Base-by-base conservation (phyloP, 2,329 filamentous ascomycete species). In the Trichoderma cornu-damae region DNA sequence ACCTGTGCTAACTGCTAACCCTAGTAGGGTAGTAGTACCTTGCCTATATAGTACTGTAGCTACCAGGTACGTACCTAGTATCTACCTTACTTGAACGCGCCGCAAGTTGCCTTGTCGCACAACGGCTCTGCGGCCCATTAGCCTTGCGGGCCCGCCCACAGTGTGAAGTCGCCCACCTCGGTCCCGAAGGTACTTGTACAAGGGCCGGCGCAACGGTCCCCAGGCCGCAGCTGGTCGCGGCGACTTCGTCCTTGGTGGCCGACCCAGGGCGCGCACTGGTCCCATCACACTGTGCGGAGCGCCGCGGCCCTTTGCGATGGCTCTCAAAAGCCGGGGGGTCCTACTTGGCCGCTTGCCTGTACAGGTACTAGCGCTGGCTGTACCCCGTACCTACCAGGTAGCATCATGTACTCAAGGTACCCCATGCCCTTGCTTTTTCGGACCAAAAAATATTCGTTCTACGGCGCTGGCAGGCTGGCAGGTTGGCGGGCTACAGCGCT, bases 281-380 rank as follows among this genome's bases (percentile, higher is more conserved):
- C 14, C 4, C 16, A 30, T 20, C 22, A 2, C 18, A 55, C 51
- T 47, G 42, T 55, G 37, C 16, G 12, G 24, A n/a, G 12, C 49
- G 26, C n/a, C n/a, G 49, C 49, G 37, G 49, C 49, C 49, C 49
- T 28, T 52, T n/a, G n/a, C n/a, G n/a, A n/a, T n/a, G n/a, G 49
- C 37, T 37, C 49, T 40, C 49, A 37, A 24, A n/a, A n/a, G n/a
- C 28, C 30, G 28, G 42, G 26, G 26, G 44, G 24, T 22, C 18
- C 24, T 32, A 18, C 49, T 18, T 7, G 40, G 40, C 14, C 40
- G n/a, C n/a, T n/a, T n/a, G n/a, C n/a, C n/a, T n/a, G n/a, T n/a
- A n/a, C n/a, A n/a, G n/a, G n/a, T n/a, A n/a, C 40, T 43, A 20
- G 40, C 11, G 6, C 5, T 24, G 40, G 18, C 8, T 16, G 40